Evolutionary conservation across 2,329 filamentous ascomycete genomes (phyloP), one percentile per base, ranked within the genome.

Genomic region (Akanthomyces uredinophilus): DNA sequence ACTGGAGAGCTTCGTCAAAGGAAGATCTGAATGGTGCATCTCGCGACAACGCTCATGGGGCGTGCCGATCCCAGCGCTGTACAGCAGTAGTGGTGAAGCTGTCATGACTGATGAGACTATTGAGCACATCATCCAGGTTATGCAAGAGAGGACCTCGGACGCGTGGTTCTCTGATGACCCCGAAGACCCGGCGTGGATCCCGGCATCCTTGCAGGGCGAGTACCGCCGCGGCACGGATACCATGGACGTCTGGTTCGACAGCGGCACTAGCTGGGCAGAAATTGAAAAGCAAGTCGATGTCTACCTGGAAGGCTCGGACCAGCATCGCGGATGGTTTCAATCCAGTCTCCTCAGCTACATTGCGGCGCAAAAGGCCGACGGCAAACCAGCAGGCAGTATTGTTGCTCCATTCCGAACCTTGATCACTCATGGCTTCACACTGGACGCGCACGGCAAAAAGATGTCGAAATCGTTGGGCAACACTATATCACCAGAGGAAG

Each of bases 221-320:
- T 95, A 89, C 71, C 80, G 83, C 53, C 88, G 95, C 65, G 94
- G 94, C 16, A 90, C 81, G 49, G 95, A 99, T 70, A 99, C 95
- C 0, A 99, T 99, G 95, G 95, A 99, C 73, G 95, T 99, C 11
- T 99, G 95, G 95, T 99, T 99, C 68, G 95, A 99, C 73, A 98
- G 95, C 67, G 95, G 95, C 6, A 96, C 90, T 55, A 96, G 92
- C 70, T 99, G 95, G 95, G 89, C 81, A 4, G 81, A 85, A 70
- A 79, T 78, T 32, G 68, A 74, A 10, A 70, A 72, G 32, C 87
- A 73, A 27, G 92, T 92, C 0, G 92, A 99, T 72, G 83, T 98
- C 27, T 98, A 96, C 71, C 83, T 98, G 3, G 95, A 99, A 77
- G 95, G 95, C 37, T 91, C 89, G 4, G 95, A 99, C 73, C 95